Percentiles rank a stretch among this genome's conserved stretches.
phyloP scores from a whole-genome alignment of 148 eudicot genomes.

The Cornus florida region DNA sequence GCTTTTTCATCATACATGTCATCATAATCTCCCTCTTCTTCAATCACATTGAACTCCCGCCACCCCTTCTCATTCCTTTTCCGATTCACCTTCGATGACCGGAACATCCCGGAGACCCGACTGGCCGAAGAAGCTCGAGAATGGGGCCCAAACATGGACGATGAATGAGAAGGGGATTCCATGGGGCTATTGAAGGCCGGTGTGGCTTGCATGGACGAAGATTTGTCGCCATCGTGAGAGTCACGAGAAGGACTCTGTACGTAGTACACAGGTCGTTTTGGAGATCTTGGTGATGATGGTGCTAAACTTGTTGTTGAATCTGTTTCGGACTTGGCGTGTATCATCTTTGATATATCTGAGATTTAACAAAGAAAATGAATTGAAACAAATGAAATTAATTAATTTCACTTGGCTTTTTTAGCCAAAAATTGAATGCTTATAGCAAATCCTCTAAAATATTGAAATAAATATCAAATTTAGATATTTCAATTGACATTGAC shows the following conservation, averaged over 20 bases:
- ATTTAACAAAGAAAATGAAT: neutral
- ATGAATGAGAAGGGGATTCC: slow-evolving; percentile 36
- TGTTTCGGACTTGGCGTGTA: slow-evolving; percentile 28
- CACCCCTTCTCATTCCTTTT: slow-evolving; percentile 26
- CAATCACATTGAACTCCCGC: slow-evolving; percentile 31
- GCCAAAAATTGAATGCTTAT: neutral
- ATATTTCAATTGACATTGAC: too few species aligned
- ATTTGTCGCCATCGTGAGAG: slow-evolving; percentile 58
- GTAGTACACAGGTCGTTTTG: slow-evolving; percentile 38
- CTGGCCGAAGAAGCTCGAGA: slow-evolving; percentile 39
- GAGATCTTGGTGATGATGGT: slow-evolving; percentile 31
- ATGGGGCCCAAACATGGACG: slow-evolving; percentile 20
- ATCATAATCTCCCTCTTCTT: slow-evolving; percentile 34
- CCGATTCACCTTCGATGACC: slow-evolving; percentile 22
- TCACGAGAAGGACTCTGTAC: slow-evolving; percentile 58
- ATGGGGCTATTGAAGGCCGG: slow-evolving; percentile 35
- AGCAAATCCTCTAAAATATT: too few species aligned
- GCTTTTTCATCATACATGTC: slow-evolving; percentile 13
- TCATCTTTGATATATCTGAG: slow-evolving; percentile 14
- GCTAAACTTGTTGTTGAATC: slow-evolving; percentile 39
- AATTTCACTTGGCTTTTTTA: too few species aligned
- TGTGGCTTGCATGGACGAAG: slow-evolving; percentile 24
- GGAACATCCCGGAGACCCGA: slow-evolving; percentile 35
- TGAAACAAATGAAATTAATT: too few species aligned
- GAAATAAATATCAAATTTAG: too few species aligned